phyloP scores from a whole-genome alignment of 1,284 basidiomycete species.

The Schizopora paradoxa region DNA sequence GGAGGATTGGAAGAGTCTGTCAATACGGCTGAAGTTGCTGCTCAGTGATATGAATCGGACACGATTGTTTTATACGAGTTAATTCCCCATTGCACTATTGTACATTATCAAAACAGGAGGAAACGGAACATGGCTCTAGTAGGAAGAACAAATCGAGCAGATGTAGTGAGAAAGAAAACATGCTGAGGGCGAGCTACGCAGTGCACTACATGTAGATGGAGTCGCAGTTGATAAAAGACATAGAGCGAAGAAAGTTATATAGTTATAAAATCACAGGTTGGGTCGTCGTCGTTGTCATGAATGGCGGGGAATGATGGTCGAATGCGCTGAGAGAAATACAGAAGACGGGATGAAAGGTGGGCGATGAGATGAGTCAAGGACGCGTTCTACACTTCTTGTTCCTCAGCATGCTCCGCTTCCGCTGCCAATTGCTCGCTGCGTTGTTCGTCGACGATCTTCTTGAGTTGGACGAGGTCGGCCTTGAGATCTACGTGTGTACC shows the following conservation, averaged over 20 bases:
- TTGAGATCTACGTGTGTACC: constrained; percentile 44
- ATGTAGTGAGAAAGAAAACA: constrained; percentile 3
- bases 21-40: too few species aligned
- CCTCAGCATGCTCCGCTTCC: not conserved
- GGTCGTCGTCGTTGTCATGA: too few species aligned
- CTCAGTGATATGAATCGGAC: too few species aligned
- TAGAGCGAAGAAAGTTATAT: constrained; percentile 2
- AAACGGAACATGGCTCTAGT: too few species aligned
- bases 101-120: too few species aligned
- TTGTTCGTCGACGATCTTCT: constrained; percentile 26
- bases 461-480: constrained; percentile 48
- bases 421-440: constrained; percentile 5
- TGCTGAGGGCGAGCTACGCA: constrained; percentile 1
- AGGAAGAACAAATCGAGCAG: too few species aligned
- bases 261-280: too few species aligned
- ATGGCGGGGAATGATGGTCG: not conserved
- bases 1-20: too few species aligned
- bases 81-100: too few species aligned
- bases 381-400: not conserved
- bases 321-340: constrained; percentile 1
- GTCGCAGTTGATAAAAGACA: constrained; percentile 3
- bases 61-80: too few species aligned
- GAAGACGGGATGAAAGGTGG: not conserved
- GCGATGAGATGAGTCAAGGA: constrained; percentile 5
- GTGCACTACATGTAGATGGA: not conserved